Conservation (phyloP, 2,329 filamentous ascomycete genomes). For the Aspergillus flavus region DNA sequence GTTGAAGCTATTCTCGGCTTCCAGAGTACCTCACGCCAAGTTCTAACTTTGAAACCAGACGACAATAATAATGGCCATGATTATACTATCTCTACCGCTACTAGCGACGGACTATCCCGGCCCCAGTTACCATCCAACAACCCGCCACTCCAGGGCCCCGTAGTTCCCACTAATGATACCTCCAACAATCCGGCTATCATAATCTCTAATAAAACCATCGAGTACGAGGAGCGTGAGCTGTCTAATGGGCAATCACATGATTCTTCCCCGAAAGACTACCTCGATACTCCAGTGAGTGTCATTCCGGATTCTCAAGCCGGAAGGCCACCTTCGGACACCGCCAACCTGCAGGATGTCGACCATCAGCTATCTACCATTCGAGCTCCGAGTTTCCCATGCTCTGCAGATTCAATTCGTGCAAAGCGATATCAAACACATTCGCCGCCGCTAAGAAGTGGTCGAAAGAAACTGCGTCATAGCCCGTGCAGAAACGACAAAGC, state of each 20-base stretch:
- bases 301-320: constrained; percentile 45
- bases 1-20: constrained; percentile 41
- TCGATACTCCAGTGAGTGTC: constrained; percentile 40
- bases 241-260: background rate
- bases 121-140: background rate
- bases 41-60: constrained; percentile 16
- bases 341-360: constrained; percentile 3
- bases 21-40: constrained; percentile 30
- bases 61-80: constrained; percentile 1
- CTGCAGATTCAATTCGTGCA: background rate
- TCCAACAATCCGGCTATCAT: background rate
- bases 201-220: background rate
- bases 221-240: background rate
- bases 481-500: background rate
- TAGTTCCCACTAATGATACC: background rate
- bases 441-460: no score
- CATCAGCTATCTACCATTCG: background rate
- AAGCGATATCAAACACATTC: background rate
- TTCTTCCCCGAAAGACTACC: constrained; percentile 23
- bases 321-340: constrained; percentile 4
- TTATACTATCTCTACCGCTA: background rate
- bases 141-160: background rate
- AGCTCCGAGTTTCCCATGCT: background rate
- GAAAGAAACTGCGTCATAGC: background rate
- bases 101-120: background rate